A percentile compares a stretch with the other conserved stretches of the same genome.
Conservation (phyloP, 441 rosid species). For the Hura crepitans region DNA sequence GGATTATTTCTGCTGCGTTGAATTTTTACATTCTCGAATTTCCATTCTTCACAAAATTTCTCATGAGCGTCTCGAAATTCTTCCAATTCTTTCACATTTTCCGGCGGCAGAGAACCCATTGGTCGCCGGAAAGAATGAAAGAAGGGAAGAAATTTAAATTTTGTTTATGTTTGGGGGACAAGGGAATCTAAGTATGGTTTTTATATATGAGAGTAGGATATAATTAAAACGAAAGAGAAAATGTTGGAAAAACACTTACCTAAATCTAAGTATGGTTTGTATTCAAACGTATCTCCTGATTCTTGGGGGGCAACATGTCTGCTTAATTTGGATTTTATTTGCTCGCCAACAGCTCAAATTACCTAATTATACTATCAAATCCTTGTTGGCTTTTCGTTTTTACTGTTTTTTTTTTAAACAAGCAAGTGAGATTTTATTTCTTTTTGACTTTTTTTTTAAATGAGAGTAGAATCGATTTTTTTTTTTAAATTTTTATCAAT, state of each 20-base stretch:
- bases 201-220: no score
- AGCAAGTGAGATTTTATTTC: no score
- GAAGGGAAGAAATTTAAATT: neutral
- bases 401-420: no score
- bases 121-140: neutral
- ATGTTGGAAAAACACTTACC: no score
- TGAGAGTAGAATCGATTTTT: no score
- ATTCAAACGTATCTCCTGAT: neutral
- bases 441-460: no score
- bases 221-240: no score
- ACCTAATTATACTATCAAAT: neutral
- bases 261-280: no score
- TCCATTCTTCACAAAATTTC: constrained; percentile 14
- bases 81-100: constrained; percentile 24
- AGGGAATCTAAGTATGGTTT: no score
- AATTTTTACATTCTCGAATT: neutral
- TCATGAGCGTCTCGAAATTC: constrained; percentile 15
- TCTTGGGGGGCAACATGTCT: neutral
- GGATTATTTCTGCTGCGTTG: no score
- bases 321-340: constrained; percentile 1
- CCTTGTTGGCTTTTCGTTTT: no score
- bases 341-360: neutral
- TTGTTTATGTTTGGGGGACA: neutral
- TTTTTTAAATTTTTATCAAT: no score
- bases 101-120: neutral